These are phyloP conservation scores for Yarrowia sp. DNA, from an alignment of 805 yeast species.

Conservation along the genomic window DNA sequence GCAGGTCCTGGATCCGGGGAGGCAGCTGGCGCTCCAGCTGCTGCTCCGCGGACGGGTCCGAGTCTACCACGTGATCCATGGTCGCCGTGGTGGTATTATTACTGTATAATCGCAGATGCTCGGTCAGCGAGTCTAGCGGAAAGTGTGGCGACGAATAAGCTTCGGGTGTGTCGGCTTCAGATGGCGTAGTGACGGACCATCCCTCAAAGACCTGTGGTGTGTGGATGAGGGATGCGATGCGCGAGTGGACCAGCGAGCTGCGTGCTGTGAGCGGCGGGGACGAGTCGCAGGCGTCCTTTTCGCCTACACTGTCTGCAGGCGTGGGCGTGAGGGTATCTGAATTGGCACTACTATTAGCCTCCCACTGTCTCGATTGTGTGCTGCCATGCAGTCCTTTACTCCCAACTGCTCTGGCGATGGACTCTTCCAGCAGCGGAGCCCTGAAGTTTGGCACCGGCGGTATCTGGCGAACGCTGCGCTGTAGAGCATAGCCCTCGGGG, in stretches of 20 bases:
- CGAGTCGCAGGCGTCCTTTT: not conserved
- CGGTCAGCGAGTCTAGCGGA: conserved; percentile 22
- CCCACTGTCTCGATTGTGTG: not conserved
- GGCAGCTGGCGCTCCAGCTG: conserved; percentile 10
- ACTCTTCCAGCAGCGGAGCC: not conserved
- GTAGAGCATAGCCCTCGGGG: conserved; percentile 24
- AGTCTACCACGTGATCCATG: conserved; percentile 4
- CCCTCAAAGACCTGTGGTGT: conserved; percentile 18
- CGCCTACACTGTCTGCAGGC: no score
- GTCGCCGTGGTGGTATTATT: not conserved
- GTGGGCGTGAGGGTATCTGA: no score
- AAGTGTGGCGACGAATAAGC: conserved; percentile 26
- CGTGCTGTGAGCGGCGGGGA: not conserved
- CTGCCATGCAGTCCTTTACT: not conserved
- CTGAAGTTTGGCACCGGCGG: conserved; percentile 1
- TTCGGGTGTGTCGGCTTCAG: conserved; percentile 4
- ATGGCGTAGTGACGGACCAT: conserved; percentile 10
- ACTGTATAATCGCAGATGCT: conserved; percentile 24
- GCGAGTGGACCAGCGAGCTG: conserved; percentile 11
- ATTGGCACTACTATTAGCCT: not conserved
- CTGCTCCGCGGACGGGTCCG: not conserved
- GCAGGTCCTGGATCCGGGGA: not conserved
- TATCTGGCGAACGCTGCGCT: not conserved
- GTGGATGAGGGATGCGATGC: conserved; percentile 5
- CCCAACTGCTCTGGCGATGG: not conserved